These are phyloP conservation scores for Drosera capensis DNA, from an alignment of 148 eudicot genomes.

Conservation along the genomic window DNA sequence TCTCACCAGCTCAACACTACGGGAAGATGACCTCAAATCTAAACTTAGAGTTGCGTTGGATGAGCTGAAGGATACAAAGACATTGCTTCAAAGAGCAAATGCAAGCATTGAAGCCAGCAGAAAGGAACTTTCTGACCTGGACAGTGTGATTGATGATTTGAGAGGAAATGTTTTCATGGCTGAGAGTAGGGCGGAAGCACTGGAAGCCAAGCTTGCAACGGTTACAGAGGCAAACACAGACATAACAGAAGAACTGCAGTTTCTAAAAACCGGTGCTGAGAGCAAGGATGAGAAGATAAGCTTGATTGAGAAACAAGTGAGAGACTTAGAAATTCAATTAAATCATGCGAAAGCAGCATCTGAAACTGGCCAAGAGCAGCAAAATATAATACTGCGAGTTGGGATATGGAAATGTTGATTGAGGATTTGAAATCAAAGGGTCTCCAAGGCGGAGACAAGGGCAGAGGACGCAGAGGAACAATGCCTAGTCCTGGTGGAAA, in stretches of 20 bases:
- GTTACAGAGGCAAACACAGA: slow-evolving; percentile 64
- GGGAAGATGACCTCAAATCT: slow-evolving; percentile 42
- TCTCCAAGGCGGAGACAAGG: slow-evolving; percentile 44
- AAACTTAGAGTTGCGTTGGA: slow-evolving; percentile 33
- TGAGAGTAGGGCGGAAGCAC: slow-evolving; percentile 47
- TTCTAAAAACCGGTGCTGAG: slow-evolving; percentile 50
- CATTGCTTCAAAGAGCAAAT: slow-evolving; percentile 21
- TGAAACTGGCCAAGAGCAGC: slow-evolving; percentile 82
- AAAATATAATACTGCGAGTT: slow-evolving; percentile 81
- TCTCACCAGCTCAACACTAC: slow-evolving; percentile 27
- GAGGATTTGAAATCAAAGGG: slow-evolving; percentile 86
- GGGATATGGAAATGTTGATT: slow-evolving; percentile 97
- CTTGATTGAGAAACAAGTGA: slow-evolving; percentile 55
- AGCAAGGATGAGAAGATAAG: slow-evolving; percentile 46
- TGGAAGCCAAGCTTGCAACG: slow-evolving; percentile 46
- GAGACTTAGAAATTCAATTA: slow-evolving; percentile 49
- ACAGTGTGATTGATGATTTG: slow-evolving; percentile 26
- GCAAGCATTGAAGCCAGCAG: slow-evolving; percentile 28
- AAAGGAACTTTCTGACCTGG: slow-evolving; percentile 38
- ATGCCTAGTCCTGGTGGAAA: slow-evolving; percentile 42
- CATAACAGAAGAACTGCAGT: slow-evolving; percentile 62
- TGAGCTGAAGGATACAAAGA: slow-evolving; percentile 30
- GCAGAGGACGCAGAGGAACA: slow-evolving; percentile 52
- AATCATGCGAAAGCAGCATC: slow-evolving; percentile 53
- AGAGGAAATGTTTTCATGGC: slow-evolving; percentile 30